Evolutionary conservation across 2,329 filamentous ascomycete species (phyloP).

Genomic region (Pseudogymnoascus sp.): DNA sequence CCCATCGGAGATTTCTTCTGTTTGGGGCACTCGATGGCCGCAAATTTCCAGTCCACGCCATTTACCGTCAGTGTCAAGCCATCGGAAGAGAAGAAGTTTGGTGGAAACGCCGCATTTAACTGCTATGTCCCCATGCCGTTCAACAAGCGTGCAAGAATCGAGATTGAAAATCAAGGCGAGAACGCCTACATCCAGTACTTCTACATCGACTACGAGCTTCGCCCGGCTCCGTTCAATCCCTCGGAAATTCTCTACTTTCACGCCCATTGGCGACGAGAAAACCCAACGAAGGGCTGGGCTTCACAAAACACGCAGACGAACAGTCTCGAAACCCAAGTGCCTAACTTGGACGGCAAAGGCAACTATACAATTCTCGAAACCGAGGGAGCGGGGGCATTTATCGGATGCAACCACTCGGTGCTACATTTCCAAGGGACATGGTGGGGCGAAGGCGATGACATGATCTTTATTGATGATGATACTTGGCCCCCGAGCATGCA

Average conservation of each 20-base stretch:
- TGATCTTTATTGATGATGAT: slow-evolving; percentile 32
- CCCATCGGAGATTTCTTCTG: slow-evolving; percentile 31
- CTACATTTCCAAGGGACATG: slow-evolving; percentile 30
- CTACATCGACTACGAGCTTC: slow-evolving; percentile 32
- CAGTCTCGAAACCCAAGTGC: slow-evolving; percentile 28
- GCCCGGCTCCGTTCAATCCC: slow-evolving; percentile 21
- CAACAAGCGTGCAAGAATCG: slow-evolving; percentile 31
- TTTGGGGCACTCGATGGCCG: slow-evolving; percentile 28
- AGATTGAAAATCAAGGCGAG: slow-evolving; percentile 31
- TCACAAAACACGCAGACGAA: slow-evolving; percentile 28
- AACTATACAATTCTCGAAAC: slow-evolving; percentile 30
- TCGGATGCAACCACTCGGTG: slow-evolving; percentile 31
- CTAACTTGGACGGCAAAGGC: slow-evolving; percentile 25
- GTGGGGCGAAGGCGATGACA: slow-evolving; percentile 32
- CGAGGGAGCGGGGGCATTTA: slow-evolving; percentile 26
- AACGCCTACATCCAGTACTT: slow-evolving; percentile 31
- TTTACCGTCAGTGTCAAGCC: slow-evolving; percentile 30
- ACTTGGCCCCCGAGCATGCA: slow-evolving; percentile 31
- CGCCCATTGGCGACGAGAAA: slow-evolving; percentile 29
- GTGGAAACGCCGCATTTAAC: slow-evolving; percentile 30
- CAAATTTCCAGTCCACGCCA: slow-evolving; percentile 30
- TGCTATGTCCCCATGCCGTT: slow-evolving; percentile 31
- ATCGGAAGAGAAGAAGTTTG: slow-evolving; percentile 30
- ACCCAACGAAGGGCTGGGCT: slow-evolving; percentile 31
- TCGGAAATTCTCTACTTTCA: slow-evolving; percentile 30